phyloP scores from a whole-genome alignment of 2,329 filamentous ascomycete species.

The Penicillium sp. region DNA sequence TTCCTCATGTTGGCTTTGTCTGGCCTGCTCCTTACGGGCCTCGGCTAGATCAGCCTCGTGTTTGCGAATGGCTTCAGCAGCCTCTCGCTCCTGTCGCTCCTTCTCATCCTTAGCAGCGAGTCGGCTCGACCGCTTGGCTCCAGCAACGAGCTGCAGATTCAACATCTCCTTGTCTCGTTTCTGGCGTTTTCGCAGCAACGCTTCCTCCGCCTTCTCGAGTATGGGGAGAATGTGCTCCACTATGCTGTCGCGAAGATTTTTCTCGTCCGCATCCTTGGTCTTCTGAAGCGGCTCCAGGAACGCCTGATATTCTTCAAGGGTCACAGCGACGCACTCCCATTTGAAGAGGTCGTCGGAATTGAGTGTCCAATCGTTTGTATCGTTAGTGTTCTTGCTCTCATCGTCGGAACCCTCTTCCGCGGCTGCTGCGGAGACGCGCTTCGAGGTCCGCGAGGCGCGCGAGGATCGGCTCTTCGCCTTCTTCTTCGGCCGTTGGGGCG shows the following conservation, averaged over 20 bases:
- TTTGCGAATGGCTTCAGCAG: constrained; percentile 69
- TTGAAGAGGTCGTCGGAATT: constrained; percentile 64
- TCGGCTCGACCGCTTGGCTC: constrained; percentile 88
- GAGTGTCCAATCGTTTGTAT: constrained; percentile 35
- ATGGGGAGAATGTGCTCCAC: constrained; percentile 79
- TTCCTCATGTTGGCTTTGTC: constrained; percentile 65
- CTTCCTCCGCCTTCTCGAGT: constrained; percentile 72
- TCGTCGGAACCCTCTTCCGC: constrained; percentile 46
- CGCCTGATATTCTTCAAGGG: constrained; percentile 71
- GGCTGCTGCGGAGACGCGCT: constrained; percentile 56
- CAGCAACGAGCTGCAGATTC: constrained; percentile 83
- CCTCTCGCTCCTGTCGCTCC: constrained; percentile 71
- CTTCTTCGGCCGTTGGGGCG: constrained; percentile 56
- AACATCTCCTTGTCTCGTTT: constrained; percentile 79
- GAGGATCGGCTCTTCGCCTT: constrained; percentile 67
- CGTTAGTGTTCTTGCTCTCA: constrained; percentile 40
- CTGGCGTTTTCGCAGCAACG: constrained; percentile 68
- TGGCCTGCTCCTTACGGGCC: constrained; percentile 60
- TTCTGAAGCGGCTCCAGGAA: constrained; percentile 73
- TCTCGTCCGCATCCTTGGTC: constrained; percentile 82
- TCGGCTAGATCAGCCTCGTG: constrained; percentile 64
- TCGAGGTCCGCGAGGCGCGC: constrained; percentile 67
- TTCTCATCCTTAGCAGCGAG: constrained; percentile 80
- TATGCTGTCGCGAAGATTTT: constrained; percentile 70
- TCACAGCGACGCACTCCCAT: constrained; percentile 91